phyloP scores from a whole-genome alignment of 441 rosid genomes.

The Rhodomyrtus psidioides region DNA sequence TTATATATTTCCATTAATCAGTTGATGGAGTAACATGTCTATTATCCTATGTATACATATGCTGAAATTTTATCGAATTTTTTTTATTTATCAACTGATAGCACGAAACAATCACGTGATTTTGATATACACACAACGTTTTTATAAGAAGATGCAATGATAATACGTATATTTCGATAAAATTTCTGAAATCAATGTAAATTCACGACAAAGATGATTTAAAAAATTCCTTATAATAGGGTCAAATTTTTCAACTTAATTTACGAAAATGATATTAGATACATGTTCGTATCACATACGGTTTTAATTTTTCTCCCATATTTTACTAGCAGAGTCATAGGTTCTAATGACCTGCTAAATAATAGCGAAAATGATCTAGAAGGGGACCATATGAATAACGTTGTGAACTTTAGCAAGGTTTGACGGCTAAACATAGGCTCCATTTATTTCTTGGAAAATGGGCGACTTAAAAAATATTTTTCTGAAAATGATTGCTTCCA shows the following conservation, averaged over 20 bases:
- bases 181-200: neutral
- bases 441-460: too few relatives aligned
- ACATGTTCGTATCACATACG: neutral
- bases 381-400: neutral
- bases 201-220: neutral
- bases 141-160: neutral
- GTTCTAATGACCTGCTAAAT: neutral
- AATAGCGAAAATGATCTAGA: neutral
- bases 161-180: neutral
- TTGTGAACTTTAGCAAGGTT: too few relatives aligned
- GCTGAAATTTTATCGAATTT: too few relatives aligned
- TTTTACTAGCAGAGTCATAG: neutral
- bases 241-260: neutral
- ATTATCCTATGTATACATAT: neutral
- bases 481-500: too few relatives aligned
- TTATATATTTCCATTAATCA: neutral
- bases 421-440: too few relatives aligned
- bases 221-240: neutral
- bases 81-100: neutral
- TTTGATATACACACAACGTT: neutral
- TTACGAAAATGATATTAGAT: neutral
- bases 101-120: neutral
- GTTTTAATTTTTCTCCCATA: neutral
- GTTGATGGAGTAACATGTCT: neutral
- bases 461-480: too few relatives aligned